Conservation (phyloP, 257 asterid species). For the Petunia axillaris region DNA sequence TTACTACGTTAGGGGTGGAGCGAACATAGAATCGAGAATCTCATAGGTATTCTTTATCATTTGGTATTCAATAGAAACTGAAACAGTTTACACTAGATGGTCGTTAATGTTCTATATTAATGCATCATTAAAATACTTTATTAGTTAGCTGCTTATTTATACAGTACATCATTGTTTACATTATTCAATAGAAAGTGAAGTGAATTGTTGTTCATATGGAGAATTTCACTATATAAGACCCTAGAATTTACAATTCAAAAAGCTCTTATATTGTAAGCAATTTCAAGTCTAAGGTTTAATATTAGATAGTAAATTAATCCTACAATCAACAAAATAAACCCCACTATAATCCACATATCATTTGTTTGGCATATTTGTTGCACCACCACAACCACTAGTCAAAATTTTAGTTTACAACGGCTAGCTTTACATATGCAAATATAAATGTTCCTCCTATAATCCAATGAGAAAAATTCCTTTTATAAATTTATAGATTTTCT, state of each 20-base stretch:
- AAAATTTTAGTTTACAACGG: neutral
- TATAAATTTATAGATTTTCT: neutral
- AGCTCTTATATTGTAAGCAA: neutral
- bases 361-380: no score
- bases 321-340: neutral
- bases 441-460: neutral
- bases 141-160: neutral
- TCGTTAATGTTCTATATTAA: constrained; percentile 7
- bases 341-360: neutral
- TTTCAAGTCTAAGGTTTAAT: neutral
- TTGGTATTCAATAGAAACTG: neutral
- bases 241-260: neutral
- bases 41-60: neutral
- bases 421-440: neutral
- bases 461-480: neutral
- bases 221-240: neutral
- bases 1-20: no score
- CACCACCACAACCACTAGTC: no score
- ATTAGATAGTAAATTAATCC: neutral
- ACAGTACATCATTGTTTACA: neutral
- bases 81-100: neutral
- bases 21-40: no score
- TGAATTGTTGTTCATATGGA: neutral
- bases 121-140: neutral
- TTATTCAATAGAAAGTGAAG: neutral